These are phyloP conservation scores for Pyrenochaeta sp. DNA, from an alignment of 2,329 filamentous ascomycete genomes.

Conservation along the genomic window DNA sequence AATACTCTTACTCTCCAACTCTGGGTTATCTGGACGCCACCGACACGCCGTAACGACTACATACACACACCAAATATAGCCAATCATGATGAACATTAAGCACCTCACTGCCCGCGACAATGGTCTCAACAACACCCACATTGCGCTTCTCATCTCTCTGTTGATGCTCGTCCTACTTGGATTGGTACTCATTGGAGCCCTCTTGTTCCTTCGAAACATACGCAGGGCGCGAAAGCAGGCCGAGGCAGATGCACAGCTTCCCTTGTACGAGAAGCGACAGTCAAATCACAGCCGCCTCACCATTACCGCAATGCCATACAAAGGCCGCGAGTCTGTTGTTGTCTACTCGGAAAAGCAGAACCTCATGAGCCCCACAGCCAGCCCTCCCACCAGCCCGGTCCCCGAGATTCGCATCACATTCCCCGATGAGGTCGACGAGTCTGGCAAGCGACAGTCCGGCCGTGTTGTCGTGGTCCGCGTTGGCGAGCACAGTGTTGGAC, in stretches of 20 bases:
- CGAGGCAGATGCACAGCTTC: conserved; percentile 63
- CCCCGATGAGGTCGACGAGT: conserved; percentile 89
- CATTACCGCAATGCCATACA: conserved; percentile 54
- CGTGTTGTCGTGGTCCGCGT: conserved; percentile 92
- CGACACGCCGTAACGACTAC: conserved; percentile 31
- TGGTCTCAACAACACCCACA: conserved; percentile 67
- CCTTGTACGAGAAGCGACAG: conserved; percentile 70
- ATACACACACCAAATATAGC: conserved; percentile 11
- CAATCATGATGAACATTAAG: conserved; percentile 54
- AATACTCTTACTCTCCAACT: conserved; percentile 22
- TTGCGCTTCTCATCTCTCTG: conserved; percentile 81
- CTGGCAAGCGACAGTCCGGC: conserved; percentile 81
- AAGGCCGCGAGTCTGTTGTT: conserved; percentile 72
- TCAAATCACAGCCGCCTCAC: conserved; percentile 67
- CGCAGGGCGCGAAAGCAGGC: conserved; percentile 58
- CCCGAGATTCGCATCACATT: conserved; percentile 99
- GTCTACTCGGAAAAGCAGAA: conserved; percentile 82
- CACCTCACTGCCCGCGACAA: conserved; percentile 62
- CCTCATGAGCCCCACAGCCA: conserved; percentile 77
- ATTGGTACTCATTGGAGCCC: conserved; percentile 71
- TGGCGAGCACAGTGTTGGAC: conserved; percentile 85
- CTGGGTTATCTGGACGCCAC: conserved; percentile 28
- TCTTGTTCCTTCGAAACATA: conserved; percentile 77
- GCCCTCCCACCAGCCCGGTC: conserved; percentile 79
- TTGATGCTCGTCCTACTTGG: conserved; percentile 79